phyloP scores from a whole-genome alignment of 331 rosid genomes.

The Quercus phellos region DNA sequence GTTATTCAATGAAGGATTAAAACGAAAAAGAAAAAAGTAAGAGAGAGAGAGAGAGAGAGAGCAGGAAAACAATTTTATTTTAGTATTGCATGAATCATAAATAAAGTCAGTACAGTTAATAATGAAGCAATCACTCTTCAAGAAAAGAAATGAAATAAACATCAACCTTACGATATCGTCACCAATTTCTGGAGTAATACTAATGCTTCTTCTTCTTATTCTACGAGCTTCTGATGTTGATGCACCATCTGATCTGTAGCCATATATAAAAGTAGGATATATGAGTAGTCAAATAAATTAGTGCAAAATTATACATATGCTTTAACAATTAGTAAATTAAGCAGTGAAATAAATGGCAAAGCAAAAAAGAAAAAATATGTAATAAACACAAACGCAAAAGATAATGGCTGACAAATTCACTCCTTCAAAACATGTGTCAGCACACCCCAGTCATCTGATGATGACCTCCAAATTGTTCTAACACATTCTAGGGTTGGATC shows the following conservation, averaged over 20 bases:
- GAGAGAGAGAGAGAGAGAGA: not conserved
- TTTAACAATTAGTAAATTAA: not conserved
- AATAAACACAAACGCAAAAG: not conserved
- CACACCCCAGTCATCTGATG: too few species aligned
- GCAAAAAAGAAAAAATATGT: not conserved
- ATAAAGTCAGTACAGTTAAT: slow-evolving; percentile 11
- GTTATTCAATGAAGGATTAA: not conserved
- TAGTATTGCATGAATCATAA: not conserved
- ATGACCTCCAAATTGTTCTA: too few species aligned
- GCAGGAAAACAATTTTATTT: not conserved
- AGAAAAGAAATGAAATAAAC: slow-evolving; percentile 23
- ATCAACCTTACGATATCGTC: slow-evolving; percentile 97
- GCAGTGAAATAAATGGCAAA: not conserved
- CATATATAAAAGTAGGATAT: slow-evolving; percentile 26
- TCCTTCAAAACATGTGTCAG: too few species aligned
- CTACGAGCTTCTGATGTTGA: slow-evolving; percentile 78
- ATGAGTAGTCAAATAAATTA: not conserved
- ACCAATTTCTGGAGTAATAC: slow-evolving; percentile 97
- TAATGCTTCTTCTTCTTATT: slow-evolving; percentile 94
- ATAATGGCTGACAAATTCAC: too few species aligned
- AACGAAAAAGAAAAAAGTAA: not conserved
- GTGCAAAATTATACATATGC: not conserved
- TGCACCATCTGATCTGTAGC: slow-evolving; percentile 77
- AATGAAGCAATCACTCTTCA: slow-evolving; percentile 16
- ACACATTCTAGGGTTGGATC: too few species aligned